Conservation (phyloP, 2,329 filamentous ascomycete species). For the Cercospora sesami region DNA sequence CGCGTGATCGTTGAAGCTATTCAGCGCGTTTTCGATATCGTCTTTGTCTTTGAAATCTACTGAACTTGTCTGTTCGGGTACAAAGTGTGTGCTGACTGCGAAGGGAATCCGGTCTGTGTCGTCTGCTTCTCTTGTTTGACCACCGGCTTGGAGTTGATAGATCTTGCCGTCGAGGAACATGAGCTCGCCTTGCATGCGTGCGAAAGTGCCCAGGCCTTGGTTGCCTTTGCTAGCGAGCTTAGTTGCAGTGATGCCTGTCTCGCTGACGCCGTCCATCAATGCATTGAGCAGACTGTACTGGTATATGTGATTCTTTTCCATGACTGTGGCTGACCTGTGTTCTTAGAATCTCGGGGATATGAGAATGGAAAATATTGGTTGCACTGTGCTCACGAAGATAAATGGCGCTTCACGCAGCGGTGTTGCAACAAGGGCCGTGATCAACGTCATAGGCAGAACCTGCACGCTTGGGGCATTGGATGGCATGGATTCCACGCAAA, state of each 20-base stretch:
- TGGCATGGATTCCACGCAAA: background rate
- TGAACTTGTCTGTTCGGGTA: conserved; percentile 31
- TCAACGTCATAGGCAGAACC: background rate
- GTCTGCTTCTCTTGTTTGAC: conserved; percentile 39
- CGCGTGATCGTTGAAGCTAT: conserved; percentile 33
- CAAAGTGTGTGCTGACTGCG: conserved; percentile 39
- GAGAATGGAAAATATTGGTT: background rate
- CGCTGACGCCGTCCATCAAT: conserved; percentile 49
- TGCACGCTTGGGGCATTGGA: background rate
- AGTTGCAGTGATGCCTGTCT: conserved; percentile 50
- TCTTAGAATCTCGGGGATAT: background rate
- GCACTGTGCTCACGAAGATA: background rate
- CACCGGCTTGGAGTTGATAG: conserved; percentile 46
- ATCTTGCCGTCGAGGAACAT: conserved; percentile 45
- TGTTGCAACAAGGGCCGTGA: background rate
- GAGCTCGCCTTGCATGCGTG: conserved; percentile 47
- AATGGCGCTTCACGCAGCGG: background rate
- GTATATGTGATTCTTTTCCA: conserved; percentile 45
- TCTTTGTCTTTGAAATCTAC: conserved; percentile 31
- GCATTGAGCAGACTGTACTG: conserved; percentile 48
- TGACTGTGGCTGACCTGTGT: conserved; percentile 11
- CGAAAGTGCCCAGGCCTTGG: conserved; percentile 53
- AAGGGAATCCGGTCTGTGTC: conserved; percentile 44
- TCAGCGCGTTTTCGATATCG: conserved; percentile 32
- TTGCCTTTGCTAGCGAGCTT: conserved; percentile 51